phyloP scores from a whole-genome alignment of 805 yeast species.

The Lachancea kluyveri region DNA sequence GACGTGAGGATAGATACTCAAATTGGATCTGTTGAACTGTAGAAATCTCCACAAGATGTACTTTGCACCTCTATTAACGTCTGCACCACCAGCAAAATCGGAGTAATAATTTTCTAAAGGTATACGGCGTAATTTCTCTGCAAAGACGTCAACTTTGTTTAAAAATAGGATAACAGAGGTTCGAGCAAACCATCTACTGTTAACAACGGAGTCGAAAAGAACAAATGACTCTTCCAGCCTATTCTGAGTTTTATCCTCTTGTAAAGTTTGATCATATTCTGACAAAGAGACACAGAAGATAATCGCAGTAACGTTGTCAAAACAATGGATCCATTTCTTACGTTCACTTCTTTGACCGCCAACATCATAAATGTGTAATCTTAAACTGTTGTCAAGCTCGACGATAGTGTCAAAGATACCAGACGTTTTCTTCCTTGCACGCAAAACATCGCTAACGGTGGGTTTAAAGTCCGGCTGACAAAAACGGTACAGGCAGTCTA shows the following conservation, averaged over 20 bases:
- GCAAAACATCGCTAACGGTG: constrained; percentile 65
- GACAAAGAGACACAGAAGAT: constrained; percentile 88
- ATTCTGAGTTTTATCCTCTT: constrained; percentile 72
- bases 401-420: constrained; percentile 84
- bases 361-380: constrained; percentile 70
- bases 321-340: constrained; percentile 95
- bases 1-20: constrained; percentile 81
- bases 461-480: constrained; percentile 60
- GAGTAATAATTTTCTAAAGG: constrained; percentile 83
- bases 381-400: constrained; percentile 56
- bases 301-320: constrained; percentile 84
- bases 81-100: constrained; percentile 86
- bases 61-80: constrained; percentile 85
- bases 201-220: constrained; percentile 83
- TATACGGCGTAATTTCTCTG: constrained; percentile 73
- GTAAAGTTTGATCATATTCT: constrained; percentile 81
- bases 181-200: constrained; percentile 87
- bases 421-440: constrained; percentile 87
- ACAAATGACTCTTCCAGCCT: constrained; percentile 77
- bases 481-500: constrained; percentile 54
- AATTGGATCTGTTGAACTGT: constrained; percentile 73
- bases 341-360: constrained; percentile 97
- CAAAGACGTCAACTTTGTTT: constrained; percentile 86
- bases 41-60: constrained; percentile 87
- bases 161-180: constrained; percentile 81